These are phyloP conservation scores for Xylaria sp. DNA, from an alignment of 2,329 filamentous ascomycete genomes.

Conservation along the genomic window DNA sequence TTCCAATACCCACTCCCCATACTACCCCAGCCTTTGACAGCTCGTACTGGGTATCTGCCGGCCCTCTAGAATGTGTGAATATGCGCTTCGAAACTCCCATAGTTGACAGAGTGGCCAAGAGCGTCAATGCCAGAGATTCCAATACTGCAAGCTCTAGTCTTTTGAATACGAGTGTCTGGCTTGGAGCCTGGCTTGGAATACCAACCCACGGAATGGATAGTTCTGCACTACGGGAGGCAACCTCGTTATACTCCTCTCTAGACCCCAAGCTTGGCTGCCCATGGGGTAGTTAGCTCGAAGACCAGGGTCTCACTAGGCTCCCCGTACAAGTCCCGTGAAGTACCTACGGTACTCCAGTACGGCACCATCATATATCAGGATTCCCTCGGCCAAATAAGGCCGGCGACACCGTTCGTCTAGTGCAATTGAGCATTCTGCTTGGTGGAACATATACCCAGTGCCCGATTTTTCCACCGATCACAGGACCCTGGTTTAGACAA, in stretches of 20 bases:
- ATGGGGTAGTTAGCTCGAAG: slow-evolving; percentile 21
- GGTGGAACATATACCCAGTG: slow-evolving; percentile 23
- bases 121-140: not conserved
- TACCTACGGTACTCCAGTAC: not conserved
- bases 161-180: not conserved
- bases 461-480: slow-evolving; percentile 27
- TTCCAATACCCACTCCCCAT: slow-evolving; percentile 18
- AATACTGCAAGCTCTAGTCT: not conserved
- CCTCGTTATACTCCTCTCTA: slow-evolving; percentile 14
- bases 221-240: not conserved
- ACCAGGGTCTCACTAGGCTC: slow-evolving; percentile 3
- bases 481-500: not conserved
- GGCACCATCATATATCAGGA: slow-evolving; percentile 3
- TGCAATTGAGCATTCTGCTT: slow-evolving; percentile 13
- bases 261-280: slow-evolving; percentile 19
- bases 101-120: not conserved
- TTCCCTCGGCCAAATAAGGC: slow-evolving; percentile 14
- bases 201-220: not conserved
- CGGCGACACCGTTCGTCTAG: slow-evolving; percentile 13
- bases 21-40: slow-evolving; percentile 15
- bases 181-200: not conserved
- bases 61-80: not conserved
- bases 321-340: slow-evolving; percentile 1
- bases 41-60: not conserved
- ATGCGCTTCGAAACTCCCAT: not conserved